Conservation (phyloP, 148 eudicot genomes). For the Persicaria maculosa region DNA sequence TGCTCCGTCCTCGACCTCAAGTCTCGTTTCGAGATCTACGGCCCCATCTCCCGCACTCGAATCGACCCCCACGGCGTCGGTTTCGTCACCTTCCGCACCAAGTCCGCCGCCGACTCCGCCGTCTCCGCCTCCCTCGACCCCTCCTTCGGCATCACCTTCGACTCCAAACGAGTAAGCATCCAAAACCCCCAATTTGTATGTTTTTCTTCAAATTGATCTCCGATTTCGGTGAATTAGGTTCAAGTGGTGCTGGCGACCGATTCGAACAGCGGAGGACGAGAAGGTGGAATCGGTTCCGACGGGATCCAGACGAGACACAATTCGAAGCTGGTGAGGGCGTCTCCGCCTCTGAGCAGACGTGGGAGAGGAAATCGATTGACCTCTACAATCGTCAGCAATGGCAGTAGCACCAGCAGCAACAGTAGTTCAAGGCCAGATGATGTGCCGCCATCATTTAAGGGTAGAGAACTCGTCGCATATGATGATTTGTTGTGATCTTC, state of each 20-base stretch:
- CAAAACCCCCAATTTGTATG: neutral
- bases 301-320: slow-evolving; percentile 1
- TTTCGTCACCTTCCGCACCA: slow-evolving; percentile 54
- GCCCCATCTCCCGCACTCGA: slow-evolving; percentile 48
- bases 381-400: slow-evolving; percentile 43
- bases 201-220: neutral
- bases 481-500: slow-evolving; percentile 60
- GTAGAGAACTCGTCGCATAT: slow-evolving; percentile 78
- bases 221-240: slow-evolving; percentile 32
- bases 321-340: slow-evolving; percentile 59
- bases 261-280: slow-evolving; percentile 35
- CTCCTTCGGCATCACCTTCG: slow-evolving; percentile 56
- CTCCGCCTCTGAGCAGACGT: slow-evolving; percentile 61
- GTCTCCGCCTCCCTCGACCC: slow-evolving; percentile 51
- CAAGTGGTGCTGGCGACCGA: slow-evolving; percentile 73
- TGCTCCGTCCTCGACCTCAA: slow-evolving; percentile 74
- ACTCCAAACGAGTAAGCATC: slow-evolving; percentile 40
- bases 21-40: slow-evolving; percentile 81
- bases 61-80: slow-evolving; percentile 48
- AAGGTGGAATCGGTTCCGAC: slow-evolving; percentile 22
- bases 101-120: slow-evolving; percentile 51
- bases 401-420: slow-evolving; percentile 10
- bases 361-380: slow-evolving; percentile 67
- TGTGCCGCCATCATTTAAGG: slow-evolving; percentile 36
- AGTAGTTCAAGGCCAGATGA: slow-evolving; percentile 19